Evolutionary conservation across 352 stramenopile genomes (phyloP).

Genomic region (Peronospora farinosa): DNA sequence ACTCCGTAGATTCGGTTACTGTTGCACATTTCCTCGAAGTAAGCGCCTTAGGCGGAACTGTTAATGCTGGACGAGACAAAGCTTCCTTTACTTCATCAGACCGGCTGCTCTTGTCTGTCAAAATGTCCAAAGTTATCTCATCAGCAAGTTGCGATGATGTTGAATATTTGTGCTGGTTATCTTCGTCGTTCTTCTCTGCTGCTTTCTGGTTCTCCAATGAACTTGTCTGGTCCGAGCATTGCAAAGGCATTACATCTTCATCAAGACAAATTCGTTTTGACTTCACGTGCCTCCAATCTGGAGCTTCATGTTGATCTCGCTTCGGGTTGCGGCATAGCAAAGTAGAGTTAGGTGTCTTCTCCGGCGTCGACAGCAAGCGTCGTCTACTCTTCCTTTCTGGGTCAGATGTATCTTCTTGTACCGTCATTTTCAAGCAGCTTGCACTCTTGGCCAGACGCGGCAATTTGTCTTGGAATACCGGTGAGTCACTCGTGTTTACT

Average conservation of each 20-base stretch:
- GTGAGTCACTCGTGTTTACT: not conserved
- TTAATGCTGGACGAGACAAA: not conserved
- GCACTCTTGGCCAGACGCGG: constrained; percentile 13
- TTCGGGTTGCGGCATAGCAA: constrained; percentile 11
- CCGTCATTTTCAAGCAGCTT: constrained; percentile 11
- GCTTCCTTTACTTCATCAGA: not conserved
- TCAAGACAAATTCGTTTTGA: constrained; percentile 23
- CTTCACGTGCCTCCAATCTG: not conserved
- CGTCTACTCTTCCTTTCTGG: constrained; percentile 6
- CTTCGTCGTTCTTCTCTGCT: not conserved
- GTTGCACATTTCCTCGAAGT: constrained; percentile 10
- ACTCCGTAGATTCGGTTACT: constrained; percentile 5
- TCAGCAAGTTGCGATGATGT: not conserved
- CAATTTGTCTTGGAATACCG: not conserved
- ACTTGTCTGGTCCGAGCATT: not conserved
- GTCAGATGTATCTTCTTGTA: not conserved
- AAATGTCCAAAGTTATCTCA: not conserved
- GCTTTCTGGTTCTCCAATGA: constrained; percentile 1
- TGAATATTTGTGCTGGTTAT: not conserved
- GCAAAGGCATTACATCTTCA: not conserved
- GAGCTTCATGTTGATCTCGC: constrained; percentile 6
- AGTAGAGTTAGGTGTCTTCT: constrained; percentile 8
- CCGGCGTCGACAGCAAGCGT: constrained; percentile 23
- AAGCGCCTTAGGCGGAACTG: constrained; percentile 1
- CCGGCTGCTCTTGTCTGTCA: not conserved